Conservation (phyloP, 495 filamentous ascomycete genomes). For the Penicillium riverlandense region DNA sequence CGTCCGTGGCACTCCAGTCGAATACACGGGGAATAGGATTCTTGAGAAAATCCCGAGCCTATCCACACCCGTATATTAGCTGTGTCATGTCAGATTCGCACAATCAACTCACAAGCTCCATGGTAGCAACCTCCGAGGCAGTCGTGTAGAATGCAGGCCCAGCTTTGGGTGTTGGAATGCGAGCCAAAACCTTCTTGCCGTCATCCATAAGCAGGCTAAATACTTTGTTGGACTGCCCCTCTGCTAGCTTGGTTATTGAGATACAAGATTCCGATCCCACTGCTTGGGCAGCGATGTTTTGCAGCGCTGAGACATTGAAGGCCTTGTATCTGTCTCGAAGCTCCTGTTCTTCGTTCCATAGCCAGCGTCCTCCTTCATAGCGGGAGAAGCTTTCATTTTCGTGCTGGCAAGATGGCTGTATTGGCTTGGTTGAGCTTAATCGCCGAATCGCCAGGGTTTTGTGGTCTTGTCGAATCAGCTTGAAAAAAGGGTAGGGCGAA, state of each 20-base stretch:
- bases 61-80: not conserved
- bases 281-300: slow-evolving; percentile 12
- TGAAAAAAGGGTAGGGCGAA: too few species aligned
- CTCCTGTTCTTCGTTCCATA: slow-evolving; percentile 26
- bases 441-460: too few species aligned
- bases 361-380: slow-evolving; percentile 27
- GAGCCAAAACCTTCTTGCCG: slow-evolving; percentile 18
- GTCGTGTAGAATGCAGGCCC: slow-evolving; percentile 19
- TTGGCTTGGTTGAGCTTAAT: too few species aligned
- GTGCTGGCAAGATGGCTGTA: too few species aligned
- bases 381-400: slow-evolving; percentile 14
- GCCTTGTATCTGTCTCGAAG: slow-evolving; percentile 16
- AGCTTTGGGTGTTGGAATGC: slow-evolving; percentile 24
- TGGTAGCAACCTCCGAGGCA: slow-evolving; percentile 35
- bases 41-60: slow-evolving; percentile 11
- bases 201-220: slow-evolving; percentile 21
- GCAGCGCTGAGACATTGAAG: slow-evolving; percentile 23
- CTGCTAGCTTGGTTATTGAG: slow-evolving; percentile 22
- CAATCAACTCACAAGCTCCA: slow-evolving; percentile 20
- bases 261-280: slow-evolving; percentile 6
- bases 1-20: slow-evolving; percentile 7
- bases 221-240: slow-evolving; percentile 24
- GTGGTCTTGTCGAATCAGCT: too few species aligned
- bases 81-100: not conserved
- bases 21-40: slow-evolving; percentile 21